Conservation (phyloP, 1,139 yeast genomes). For the Hansenula lynferdii region DNA sequence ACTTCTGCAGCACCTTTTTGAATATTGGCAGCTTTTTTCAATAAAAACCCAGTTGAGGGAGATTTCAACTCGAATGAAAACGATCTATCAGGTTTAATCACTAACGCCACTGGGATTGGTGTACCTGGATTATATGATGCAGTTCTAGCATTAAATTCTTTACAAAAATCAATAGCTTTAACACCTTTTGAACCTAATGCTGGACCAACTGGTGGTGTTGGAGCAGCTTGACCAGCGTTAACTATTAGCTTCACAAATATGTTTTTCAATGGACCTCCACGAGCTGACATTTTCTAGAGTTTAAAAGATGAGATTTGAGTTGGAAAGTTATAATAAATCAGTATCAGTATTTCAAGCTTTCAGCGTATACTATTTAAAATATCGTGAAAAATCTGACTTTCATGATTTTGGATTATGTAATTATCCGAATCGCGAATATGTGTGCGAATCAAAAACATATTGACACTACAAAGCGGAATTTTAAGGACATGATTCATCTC, state of each 20-base stretch:
- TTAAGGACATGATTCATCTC: too few species aligned
- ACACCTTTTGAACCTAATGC: constrained; percentile 98
- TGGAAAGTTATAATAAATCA: too few species aligned
- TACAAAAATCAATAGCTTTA: constrained; percentile 97
- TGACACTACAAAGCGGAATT: too few species aligned
- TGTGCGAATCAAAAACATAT: too few species aligned
- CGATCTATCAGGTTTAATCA: constrained; percentile 88
- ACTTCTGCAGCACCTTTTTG: constrained; percentile 65
- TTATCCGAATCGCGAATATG: too few species aligned
- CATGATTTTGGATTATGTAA: too few species aligned
- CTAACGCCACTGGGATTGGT: constrained; percentile 83
- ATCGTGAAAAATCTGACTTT: too few species aligned
- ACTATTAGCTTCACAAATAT: constrained; percentile 84
- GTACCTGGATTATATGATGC: constrained; percentile 80
- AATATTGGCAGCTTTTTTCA: constrained; percentile 80
- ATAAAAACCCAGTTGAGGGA: constrained; percentile 88
- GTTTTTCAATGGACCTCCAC: constrained; percentile 21
- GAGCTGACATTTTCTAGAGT: constrained; percentile 22
- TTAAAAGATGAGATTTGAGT: too few species aligned
- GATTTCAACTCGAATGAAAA: constrained; percentile 84
- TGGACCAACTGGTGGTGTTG: constrained; percentile 99
- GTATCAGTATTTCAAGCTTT: too few species aligned
- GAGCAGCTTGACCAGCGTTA: constrained; percentile 99
- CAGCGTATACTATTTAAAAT: too few species aligned
- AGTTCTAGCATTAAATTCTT: constrained; percentile 96